phyloP scores from a whole-genome alignment of 2,329 filamentous ascomycete genomes.

The Colletotrichum salicis region DNA sequence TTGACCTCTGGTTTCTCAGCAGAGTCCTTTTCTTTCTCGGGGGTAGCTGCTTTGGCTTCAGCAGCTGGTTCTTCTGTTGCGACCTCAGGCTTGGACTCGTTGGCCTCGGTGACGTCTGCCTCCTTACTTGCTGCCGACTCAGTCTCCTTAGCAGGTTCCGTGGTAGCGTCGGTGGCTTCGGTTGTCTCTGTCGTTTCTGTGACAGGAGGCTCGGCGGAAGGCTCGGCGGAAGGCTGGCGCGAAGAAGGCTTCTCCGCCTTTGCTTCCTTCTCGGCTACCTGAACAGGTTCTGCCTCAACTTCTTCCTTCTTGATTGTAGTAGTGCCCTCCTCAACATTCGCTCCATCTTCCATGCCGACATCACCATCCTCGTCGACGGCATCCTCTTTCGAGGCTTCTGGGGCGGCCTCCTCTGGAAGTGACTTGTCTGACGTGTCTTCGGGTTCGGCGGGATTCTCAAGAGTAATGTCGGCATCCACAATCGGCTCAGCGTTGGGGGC shows the following conservation, averaged over 20 bases:
- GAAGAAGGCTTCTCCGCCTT: constrained; percentile 39
- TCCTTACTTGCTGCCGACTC: constrained; percentile 33
- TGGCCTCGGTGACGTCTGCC: constrained; percentile 2
- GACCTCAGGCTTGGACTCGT: constrained; percentile 32
- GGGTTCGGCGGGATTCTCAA: constrained; percentile 48
- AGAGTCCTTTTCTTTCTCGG: constrained; percentile 34
- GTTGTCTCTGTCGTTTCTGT: constrained; percentile 39
- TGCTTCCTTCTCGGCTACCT: constrained; percentile 41
- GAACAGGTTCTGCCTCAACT: constrained; percentile 45
- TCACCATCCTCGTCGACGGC: constrained; percentile 61
- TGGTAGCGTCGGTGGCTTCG: constrained; percentile 28
- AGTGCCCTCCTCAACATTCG: constrained; percentile 44
- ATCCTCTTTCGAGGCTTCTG: constrained; percentile 38
- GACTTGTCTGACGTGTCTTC: constrained; percentile 23
- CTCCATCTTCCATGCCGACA: constrained; percentile 60
- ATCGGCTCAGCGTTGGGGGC: constrained; percentile 39
- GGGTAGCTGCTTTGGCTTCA: constrained; percentile 22
- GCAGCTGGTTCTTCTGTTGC: constrained; percentile 33
- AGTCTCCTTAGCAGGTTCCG: constrained; percentile 14
- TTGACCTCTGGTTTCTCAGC: constrained; percentile 35
- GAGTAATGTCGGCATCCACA: constrained; percentile 39
- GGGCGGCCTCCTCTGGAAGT: constrained; percentile 15
- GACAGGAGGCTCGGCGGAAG: constrained; percentile 21
- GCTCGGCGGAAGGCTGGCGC: constrained; percentile 14
- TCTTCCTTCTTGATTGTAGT: constrained; percentile 53